Base-by-base conservation (phyloP, 177 flowering plant genomes). In the Vitis hybrid region DNA sequence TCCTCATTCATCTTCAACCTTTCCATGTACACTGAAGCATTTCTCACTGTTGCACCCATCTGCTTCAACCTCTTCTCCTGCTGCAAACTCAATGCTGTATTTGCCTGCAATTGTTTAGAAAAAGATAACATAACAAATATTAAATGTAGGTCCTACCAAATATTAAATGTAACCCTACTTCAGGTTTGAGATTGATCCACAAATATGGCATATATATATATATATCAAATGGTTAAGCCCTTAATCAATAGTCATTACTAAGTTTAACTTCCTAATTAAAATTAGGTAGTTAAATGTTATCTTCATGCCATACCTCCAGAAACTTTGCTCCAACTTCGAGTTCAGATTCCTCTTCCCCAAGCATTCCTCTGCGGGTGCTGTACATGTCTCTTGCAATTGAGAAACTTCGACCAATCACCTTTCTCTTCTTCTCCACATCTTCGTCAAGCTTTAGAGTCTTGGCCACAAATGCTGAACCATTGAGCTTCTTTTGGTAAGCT, bases 31-130 rank as follows among this genome's bases (percentile, higher is more conserved):
- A 87, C 80, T 3, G 82, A 75, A 9, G 83, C 89, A 70, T 90
- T 91, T 79, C 97, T 91, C 62, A 95, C 90, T 18, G 99, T 95
- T 59, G 97, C 98, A 0, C 97, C 98, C 95, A 92, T 89, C 68
- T 92, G 93, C 85, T 83, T 89, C 78, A 92, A 67, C 73, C 96
- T 87, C 12, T 74, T 85, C 88, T 87, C 94, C 64, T 92, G 97
- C 63, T 94, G 91, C 76, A 74, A 22, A 48, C 95, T 94, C 76
- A 91, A 61, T 0, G 88, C 97, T 15, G 85, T 92, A 65, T 86
- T 92, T 16, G 91, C 89, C 97, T 92, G 85, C 81, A 85, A 51
- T 33, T 5, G 45, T 33, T 33, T 33, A 33, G 45, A 6, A 33
- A 33, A 33, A 6, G 6, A 33, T 33, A 33, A 33, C 45, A 33